Conservation (phyloP, 805 yeast genomes). For the Starmerella roubikii region DNA sequence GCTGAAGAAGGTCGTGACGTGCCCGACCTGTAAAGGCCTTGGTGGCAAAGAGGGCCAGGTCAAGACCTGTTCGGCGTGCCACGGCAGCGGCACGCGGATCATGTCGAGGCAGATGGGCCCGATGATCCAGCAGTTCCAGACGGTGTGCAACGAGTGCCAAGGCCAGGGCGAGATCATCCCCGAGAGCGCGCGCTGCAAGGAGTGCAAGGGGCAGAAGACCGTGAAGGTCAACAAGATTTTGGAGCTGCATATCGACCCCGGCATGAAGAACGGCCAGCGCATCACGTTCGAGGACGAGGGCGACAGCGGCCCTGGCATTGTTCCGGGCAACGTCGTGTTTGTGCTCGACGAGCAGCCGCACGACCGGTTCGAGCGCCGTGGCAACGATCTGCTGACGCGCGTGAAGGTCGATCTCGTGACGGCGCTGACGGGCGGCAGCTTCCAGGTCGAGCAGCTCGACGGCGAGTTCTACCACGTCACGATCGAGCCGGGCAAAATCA, state of each 20-base stretch:
- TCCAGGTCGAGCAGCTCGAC: slow-evolving; percentile 75
- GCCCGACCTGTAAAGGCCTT: slow-evolving; percentile 80
- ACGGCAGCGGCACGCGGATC: slow-evolving; percentile 82
- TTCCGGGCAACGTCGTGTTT: slow-evolving; percentile 94
- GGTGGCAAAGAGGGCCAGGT: slow-evolving; percentile 93
- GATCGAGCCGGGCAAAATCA: slow-evolving; percentile 83
- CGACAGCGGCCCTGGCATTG: slow-evolving; percentile 87
- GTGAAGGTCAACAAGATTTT: slow-evolving; percentile 77
- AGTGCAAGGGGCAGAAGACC: slow-evolving; percentile 82
- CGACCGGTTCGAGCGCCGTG: slow-evolving; percentile 68
- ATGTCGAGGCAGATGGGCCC: slow-evolving; percentile 98
- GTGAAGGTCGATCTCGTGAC: slow-evolving; percentile 85
- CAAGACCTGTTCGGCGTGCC: slow-evolving; percentile 73
- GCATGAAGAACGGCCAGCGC: slow-evolving; percentile 91
- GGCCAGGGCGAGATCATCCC: slow-evolving; percentile 86
- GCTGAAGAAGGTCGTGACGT: slow-evolving; percentile 76
- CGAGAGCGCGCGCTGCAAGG: slow-evolving; percentile 75
- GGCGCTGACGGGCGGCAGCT: slow-evolving; percentile 91
- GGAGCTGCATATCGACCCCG: slow-evolving; percentile 90
- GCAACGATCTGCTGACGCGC: slow-evolving; percentile 71
- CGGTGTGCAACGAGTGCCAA: slow-evolving; percentile 79
- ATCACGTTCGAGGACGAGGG: slow-evolving; percentile 90
- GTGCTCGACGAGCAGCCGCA: slow-evolving; percentile 86
- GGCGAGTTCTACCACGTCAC: slow-evolving; percentile 80
- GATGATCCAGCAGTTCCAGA: slow-evolving; percentile 95